Percentiles rank a stretch among this genome's conserved stretches.
phyloP scores from a whole-genome alignment of 306 rosid species.

The Purshia tridentata region DNA sequence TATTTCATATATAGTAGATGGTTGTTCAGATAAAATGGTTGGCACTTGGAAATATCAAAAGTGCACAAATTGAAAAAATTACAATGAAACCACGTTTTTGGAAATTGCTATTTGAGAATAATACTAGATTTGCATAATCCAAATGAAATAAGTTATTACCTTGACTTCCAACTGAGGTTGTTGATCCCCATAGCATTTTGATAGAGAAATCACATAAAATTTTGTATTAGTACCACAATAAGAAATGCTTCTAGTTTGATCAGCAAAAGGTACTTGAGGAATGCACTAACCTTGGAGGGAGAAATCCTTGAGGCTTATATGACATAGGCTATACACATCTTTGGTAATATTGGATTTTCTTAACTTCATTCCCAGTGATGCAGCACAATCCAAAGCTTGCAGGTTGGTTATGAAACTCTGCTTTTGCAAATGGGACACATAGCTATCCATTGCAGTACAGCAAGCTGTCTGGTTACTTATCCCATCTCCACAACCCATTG shows the following conservation, averaged over 20 bases:
- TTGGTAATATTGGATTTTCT: conserved; percentile 54
- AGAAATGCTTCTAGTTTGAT: conserved; percentile 12
- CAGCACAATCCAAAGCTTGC: conserved; percentile 95
- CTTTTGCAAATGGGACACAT: conserved; percentile 90
- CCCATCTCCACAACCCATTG: conserved; percentile 62
- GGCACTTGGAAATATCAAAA: neutral
- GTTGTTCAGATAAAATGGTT: neutral
- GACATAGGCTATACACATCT: conserved; percentile 79
- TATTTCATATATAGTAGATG: neutral
- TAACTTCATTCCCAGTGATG: conserved; percentile 73
- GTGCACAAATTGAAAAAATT: neutral
- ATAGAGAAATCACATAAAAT: conserved; percentile 24
- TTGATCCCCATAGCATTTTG: conserved; percentile 37
- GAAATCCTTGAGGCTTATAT: conserved; percentile 84
- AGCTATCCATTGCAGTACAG: conserved; percentile 79
- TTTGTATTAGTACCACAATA: conserved; percentile 33
- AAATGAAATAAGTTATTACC: conserved; percentile 44
- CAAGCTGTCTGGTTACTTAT: conserved; percentile 66
- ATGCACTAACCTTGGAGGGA: conserved; percentile 83
- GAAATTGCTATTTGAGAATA: neutral
- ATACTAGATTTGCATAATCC: neutral
- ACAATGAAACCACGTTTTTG: neutral
- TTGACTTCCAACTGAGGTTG: conserved; percentile 79
- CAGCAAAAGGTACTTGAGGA: conserved; percentile 18
- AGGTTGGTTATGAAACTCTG: conserved; percentile 92